Percentiles rank a stretch among this genome's conserved stretches.
phyloP scores from a whole-genome alignment of 2,329 filamentous ascomycete genomes.

The Pseudocercospora fuligena region DNA sequence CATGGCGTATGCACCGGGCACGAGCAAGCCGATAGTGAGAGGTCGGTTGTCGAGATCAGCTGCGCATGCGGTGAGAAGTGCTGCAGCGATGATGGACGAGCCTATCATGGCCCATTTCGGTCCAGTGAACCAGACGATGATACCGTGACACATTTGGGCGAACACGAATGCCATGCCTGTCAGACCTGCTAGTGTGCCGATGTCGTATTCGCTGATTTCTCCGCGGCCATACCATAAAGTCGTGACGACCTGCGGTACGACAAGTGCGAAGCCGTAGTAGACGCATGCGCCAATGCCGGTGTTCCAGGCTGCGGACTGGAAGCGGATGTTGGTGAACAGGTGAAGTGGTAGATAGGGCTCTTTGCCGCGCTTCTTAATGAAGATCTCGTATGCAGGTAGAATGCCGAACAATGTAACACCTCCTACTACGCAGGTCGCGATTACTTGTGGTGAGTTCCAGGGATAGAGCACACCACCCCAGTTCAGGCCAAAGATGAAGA shows the following conservation, averaged over 20 bases:
- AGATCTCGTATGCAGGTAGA: constrained; percentile 34
- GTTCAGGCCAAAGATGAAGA: constrained; percentile 36
- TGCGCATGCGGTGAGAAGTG: constrained; percentile 31
- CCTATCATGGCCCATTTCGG: constrained; percentile 37
- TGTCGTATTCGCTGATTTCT: constrained; percentile 34
- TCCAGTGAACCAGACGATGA: constrained; percentile 33
- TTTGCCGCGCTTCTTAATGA: constrained; percentile 28
- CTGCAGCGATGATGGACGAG: constrained; percentile 28
- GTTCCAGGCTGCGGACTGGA: constrained; percentile 33
- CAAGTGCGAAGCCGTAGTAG: constrained; percentile 34
- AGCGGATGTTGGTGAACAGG: constrained; percentile 36
- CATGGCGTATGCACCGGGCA: constrained; percentile 31
- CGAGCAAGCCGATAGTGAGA: constrained; percentile 31
- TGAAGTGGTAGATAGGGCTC: constrained; percentile 36
- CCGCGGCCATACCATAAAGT: constrained; percentile 33
- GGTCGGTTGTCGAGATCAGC: constrained; percentile 29
- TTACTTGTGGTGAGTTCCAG: constrained; percentile 37
- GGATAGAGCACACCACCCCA: constrained; percentile 41
- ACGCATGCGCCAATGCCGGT: constrained; percentile 33
- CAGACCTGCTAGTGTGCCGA: constrained; percentile 34
- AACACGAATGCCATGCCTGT: constrained; percentile 36
- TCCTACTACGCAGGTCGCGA: constrained; percentile 37
- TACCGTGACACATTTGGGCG: constrained; percentile 35
- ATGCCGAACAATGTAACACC: constrained; percentile 31
- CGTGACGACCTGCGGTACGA: constrained; percentile 35